Evolutionary conservation across 495 filamentous ascomycete species (phyloP), one percentile per base, ranked within the genome.

Genomic region (Cenococcum geophilum): DNA sequence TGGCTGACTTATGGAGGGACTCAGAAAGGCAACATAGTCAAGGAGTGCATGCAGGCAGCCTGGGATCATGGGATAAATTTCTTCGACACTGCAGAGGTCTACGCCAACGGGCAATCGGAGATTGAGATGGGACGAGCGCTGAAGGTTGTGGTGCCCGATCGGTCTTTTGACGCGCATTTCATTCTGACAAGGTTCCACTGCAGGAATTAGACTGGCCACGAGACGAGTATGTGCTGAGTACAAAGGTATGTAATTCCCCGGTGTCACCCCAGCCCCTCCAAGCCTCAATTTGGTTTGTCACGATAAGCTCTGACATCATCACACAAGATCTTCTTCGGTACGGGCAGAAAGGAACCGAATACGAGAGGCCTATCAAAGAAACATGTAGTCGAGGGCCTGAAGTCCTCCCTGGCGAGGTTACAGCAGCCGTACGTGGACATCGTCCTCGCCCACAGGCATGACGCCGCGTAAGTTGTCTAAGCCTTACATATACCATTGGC

Each of bases 61-160:
- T 82, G 80, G 79, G 76, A 79, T 64, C 69, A 82, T 60, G 80
- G 80, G 40, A 78, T 82, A 67, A 77, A 78, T 68, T 80, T 79
- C 66, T 80, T 80, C 67, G 80, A 82, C 61, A 81, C 78, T 2
- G 80, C 80, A 10, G 80, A 82, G 65, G 66, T 67, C 0, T 82
- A 82, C 60, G 77, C 79, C 48, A 72, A 71, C n/a, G 82, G 82
- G 59, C 64, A 81, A 64, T 81, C 75, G 20, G 82, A 85, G 69
- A 69, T 77, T 42, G 79, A 79, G 59, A 83, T 86, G 80, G 83
- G 83, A 9, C 67, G 77, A 60, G 78, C 79, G 10, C 76, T 86
- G 68, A 80, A 80, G 27, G 27, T 32, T 32, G 27, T 32, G 27
- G 6, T 6, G 27, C 27, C 27, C 6, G 6, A 32, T 6, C 27